Base-by-base conservation (phyloP, 2,329 filamentous ascomycete genomes). In the Aspergillus aculeatus region DNA sequence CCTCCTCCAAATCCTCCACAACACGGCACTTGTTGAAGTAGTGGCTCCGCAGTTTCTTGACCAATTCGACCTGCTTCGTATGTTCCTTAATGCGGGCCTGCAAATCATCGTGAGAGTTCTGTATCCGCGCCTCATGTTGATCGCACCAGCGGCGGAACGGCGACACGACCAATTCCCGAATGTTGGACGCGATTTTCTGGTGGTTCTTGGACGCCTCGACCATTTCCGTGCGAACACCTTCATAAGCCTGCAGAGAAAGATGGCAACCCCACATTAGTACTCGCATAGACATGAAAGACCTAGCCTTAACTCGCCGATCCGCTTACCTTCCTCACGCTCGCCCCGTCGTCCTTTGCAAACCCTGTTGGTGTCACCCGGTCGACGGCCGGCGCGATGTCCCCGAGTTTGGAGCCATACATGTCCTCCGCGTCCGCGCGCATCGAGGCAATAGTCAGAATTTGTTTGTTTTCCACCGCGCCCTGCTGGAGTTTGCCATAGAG, bases 11-110 rank as follows among this genome's bases (percentile, higher is more conserved):
- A 73, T 99, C 95, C 75, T 99, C 96, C 6, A 98, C 89, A 63
- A 97, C 82, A 53, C 96, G 89, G 75, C 95, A 99, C 79, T 98
- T 99, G 82, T 98, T 99, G 84, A 98, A 98, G 79, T 99, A 99
- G 69, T 91, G 90, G 76, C 91, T 96, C 65, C 95, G 88, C 68
- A 97, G 85, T 79, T 98, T 98, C 83, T 92, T 92, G 62, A 96
- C 92, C 21, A 85, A 77, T 63, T 99, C 95, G 60, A 90, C 89
- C 77, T 99, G 96, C 67, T 90, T 91, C 73, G 96, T 92, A 76
- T 98, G 92, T 62, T 90, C 85, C 81, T 96, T 97, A 78, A 98
- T 93, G 60, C 92, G 90, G 51, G 83, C 79, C 76, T 98, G 94
- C 23, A 99, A 85, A 70, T 97, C 93, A 68, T 98, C 95, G 74